Evolutionary conservation across 169 alveolate species (phyloP).

Genomic region (Eimeria tenella): DNA sequence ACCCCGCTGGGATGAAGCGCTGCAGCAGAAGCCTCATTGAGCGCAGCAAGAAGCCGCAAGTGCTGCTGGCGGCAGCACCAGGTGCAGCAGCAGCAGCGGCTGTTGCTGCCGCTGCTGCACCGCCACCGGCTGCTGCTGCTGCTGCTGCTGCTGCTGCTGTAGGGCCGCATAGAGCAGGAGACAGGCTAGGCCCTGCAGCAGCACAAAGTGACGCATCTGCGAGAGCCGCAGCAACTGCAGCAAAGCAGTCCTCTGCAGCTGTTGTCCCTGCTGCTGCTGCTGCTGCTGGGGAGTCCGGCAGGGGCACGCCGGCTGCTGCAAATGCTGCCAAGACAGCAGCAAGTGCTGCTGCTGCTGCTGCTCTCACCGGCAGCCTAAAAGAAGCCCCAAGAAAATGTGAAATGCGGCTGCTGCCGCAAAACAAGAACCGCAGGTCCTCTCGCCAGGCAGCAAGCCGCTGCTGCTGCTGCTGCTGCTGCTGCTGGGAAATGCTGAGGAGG

Average conservation of each 20-base stretch:
- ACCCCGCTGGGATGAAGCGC: background rate
- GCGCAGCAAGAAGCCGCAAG: background rate
- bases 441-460: background rate
- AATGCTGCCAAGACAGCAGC: background rate
- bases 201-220: background rate
- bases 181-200: background rate
- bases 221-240: background rate
- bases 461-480: background rate
- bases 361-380: background rate
- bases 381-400: no score
- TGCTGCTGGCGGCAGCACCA: constrained; percentile 1
- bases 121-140: background rate
- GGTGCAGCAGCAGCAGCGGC: background rate
- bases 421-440: background rate
- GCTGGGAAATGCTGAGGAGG: background rate
- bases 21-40: background rate
- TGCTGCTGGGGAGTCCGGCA: constrained; percentile 1
- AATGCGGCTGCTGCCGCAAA: no score
- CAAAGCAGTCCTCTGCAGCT: background rate
- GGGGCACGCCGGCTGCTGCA: background rate
- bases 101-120: background rate
- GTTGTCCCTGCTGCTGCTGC: background rate
- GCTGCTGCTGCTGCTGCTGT: background rate
- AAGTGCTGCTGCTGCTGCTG: background rate
- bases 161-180: background rate